Base-by-base conservation (phyloP, 352 stramenopile species). In the Phytophthora brassicae region DNA sequence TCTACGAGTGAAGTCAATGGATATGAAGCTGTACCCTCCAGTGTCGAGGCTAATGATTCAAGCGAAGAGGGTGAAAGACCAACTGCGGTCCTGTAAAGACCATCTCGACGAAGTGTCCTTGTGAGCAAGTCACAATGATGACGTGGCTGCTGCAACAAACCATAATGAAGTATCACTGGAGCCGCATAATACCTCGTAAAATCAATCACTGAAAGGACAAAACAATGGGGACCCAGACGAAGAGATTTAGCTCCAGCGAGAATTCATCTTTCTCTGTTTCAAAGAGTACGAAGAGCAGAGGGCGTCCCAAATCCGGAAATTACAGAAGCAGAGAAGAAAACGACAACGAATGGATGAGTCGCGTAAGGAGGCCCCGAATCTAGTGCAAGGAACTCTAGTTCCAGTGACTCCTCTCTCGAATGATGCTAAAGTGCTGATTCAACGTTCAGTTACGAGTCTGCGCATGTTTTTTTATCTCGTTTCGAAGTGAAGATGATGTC, bases 351-450 rank as follows among this genome's bases (percentile, higher is more conserved):
- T 49, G 26, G 8, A 7, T 24, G n/a, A n/a, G 19, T 28, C 16
- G 29, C 16, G 19, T 9, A 54, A 42, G 17, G 17, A 31, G 13
- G 31, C 17, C n/a, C 29, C 11, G 17, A 24, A 51, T 6, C 46
- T 54, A 12, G 46, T 54, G 1, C 46, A 54, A 29, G 46, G 46
- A 12, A 43, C 46, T 9, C 31, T 54, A 14, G 17, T 54, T 7
- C 46, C 46, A 20, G n/a, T 43, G 16, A 8, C 46, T 11, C 29
- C 28, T 17, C 46, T 54, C 16, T 6, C 12, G 6, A 31, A 43
- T 31, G 19, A 31, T 8, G 3, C 17, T 3, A 31, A 7, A 31
- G 29, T 42, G 17, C 4, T 54, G 12, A 54, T 8, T 44, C 28
- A 16, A 13, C 16, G 2, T 54, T 29, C 46, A 54, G 31, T 20